Conservation (phyloP, 1,284 basidiomycete species). For the Pseudozyma sp. region DNA sequence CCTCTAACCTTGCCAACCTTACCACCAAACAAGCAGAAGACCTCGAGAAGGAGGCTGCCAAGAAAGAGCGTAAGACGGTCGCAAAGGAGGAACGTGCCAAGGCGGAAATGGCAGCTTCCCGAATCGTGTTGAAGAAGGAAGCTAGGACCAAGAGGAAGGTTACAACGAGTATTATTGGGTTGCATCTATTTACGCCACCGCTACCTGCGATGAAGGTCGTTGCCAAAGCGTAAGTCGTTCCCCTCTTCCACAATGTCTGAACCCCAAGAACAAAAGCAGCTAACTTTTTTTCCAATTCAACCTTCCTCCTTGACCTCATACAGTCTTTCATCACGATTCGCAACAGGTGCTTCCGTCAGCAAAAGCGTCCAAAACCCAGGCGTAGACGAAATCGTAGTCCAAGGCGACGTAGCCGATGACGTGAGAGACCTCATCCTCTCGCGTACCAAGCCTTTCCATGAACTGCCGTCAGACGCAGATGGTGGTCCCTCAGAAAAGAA, state of each 20-base stretch:
- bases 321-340: slow-evolving; percentile 63
- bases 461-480: slow-evolving; percentile 58
- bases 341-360: slow-evolving; percentile 67
- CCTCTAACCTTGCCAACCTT: slow-evolving; percentile 58
- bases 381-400: slow-evolving; percentile 67
- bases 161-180: slow-evolving; percentile 61
- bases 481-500: slow-evolving; percentile 60
- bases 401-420: slow-evolving; percentile 68
- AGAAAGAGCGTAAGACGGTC: slow-evolving; percentile 67
- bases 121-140: slow-evolving; percentile 62
- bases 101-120: slow-evolving; percentile 56
- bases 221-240: slow-evolving; percentile 60
- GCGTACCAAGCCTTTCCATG: slow-evolving; percentile 63
- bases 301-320: neutral
- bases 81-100: slow-evolving; percentile 65
- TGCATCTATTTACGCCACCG: slow-evolving; percentile 66
- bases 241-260: neutral
- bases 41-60: slow-evolving; percentile 63
- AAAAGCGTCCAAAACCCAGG: slow-evolving; percentile 64
- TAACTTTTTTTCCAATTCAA: slow-evolving; percentile 2
- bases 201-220: slow-evolving; percentile 65
- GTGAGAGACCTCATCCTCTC: slow-evolving; percentile 55
- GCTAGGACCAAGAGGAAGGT: slow-evolving; percentile 67
- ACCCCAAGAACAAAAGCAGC: neutral
- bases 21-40: slow-evolving; percentile 66